A percentile compares a stretch with the other conserved stretches of the same genome.
phyloP scores from a whole-genome alignment of 331 rosid genomes.

The Rosa hybrid region DNA sequence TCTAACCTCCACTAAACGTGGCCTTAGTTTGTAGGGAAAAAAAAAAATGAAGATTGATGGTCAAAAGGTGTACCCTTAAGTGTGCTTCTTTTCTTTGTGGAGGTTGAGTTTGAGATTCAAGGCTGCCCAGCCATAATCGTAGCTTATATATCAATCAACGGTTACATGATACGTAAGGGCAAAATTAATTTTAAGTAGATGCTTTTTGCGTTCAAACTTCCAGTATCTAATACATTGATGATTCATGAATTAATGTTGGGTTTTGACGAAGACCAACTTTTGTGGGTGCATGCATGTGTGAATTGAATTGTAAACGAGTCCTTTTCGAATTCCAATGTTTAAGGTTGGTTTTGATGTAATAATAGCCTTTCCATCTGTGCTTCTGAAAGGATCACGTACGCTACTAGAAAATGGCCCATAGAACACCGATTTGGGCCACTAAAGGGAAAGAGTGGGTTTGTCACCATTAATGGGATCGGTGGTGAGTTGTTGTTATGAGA shows the following conservation, averaged over 20 bases:
- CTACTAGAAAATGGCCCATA: no score
- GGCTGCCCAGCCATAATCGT: not conserved
- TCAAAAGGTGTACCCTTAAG: no score
- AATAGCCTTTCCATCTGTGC: constrained; percentile 21
- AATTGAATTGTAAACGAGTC: not conserved
- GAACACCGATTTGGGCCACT: no score
- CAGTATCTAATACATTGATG: no score
- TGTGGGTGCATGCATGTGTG: not conserved
- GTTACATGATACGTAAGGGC: not conserved
- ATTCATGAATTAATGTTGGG: not conserved
- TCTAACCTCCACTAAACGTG: no score
- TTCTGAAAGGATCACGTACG: not conserved
- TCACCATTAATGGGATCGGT: not conserved
- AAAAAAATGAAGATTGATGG: no score
- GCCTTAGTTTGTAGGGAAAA: no score
- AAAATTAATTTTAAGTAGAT: not conserved
- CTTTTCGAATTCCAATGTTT: not conserved
- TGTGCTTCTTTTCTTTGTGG: no score
- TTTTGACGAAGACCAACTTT: not conserved
- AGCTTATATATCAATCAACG: no score
- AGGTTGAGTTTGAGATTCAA: not conserved
- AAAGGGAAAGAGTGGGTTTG: no score
- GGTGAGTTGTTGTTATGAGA: no score
- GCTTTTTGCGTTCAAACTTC: not conserved
- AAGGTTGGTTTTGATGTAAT: not conserved